Percentiles rank a stretch among this genome's conserved stretches.
Conservation (phyloP, 1,284 basidiomycete genomes). For the Fomitopsis betulina region DNA sequence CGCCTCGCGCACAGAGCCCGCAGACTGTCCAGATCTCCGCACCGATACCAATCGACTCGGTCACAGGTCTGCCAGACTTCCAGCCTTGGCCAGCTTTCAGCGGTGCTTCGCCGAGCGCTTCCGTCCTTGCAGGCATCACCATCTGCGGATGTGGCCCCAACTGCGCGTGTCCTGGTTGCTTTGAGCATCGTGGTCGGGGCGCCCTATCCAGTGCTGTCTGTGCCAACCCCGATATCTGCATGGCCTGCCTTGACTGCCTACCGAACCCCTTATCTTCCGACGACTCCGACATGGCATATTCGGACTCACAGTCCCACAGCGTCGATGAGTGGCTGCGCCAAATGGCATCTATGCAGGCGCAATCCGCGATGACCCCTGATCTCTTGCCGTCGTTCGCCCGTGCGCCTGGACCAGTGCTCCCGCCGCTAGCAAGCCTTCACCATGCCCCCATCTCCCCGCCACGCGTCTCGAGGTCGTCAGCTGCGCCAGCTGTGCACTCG, state of each 20-base stretch:
- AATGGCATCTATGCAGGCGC: conserved; percentile 13
- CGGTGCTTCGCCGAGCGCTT: conserved; percentile 13
- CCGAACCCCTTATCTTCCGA: conserved; percentile 37
- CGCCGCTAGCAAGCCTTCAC: too few species aligned
- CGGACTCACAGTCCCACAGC: conserved; percentile 26
- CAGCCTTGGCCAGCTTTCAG: conserved; percentile 3
- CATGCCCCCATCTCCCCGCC: not conserved
- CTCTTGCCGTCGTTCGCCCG: not conserved
- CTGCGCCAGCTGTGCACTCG: not conserved
- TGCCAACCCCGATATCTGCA: conserved; percentile 42
- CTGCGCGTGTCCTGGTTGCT: conserved; percentile 51
- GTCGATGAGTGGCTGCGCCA: conserved; percentile 51
- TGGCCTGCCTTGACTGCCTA: conserved; percentile 52
- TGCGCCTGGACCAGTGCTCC: not conserved
- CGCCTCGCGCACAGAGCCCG: not conserved
- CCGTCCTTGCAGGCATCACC: conserved; percentile 12
- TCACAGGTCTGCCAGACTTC: not conserved
- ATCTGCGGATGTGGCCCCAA: conserved; percentile 48
- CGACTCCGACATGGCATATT: conserved; percentile 13
- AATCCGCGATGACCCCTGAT: not conserved
- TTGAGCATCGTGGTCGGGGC: conserved; percentile 38
- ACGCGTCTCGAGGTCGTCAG: not conserved
- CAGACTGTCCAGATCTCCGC: not conserved
- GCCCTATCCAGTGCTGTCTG: conserved; percentile 33
- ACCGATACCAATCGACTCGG: not conserved